Conservation (phyloP, 371 early-diverging fungal genomes). For the Dichotomocladium elegans region DNA sequence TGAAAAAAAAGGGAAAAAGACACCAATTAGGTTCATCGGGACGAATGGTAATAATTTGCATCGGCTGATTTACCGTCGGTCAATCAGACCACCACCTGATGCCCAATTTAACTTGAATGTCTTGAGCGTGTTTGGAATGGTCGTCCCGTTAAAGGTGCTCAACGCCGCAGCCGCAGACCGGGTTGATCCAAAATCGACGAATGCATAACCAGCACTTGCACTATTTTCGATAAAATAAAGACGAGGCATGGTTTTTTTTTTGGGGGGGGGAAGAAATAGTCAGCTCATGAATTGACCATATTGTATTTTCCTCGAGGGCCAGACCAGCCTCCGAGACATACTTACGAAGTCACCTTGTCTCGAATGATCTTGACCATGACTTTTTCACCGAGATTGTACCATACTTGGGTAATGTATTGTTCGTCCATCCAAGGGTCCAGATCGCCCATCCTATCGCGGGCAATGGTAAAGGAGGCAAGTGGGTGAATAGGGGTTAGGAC, state of each 20-base stretch:
- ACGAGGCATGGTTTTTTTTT: too few species aligned
- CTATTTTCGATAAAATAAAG: slow-evolving; percentile 15
- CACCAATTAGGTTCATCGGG: too few species aligned
- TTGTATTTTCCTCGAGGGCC: neutral
- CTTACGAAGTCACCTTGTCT: slow-evolving; percentile 68
- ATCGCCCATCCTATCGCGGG: slow-evolving; percentile 80
- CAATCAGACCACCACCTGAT: slow-evolving; percentile 57
- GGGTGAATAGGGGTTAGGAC: neutral
- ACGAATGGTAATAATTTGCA: too few species aligned
- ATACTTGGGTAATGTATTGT: slow-evolving; percentile 64
- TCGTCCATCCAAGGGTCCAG: slow-evolving; percentile 88
- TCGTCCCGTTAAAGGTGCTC: slow-evolving; percentile 63
- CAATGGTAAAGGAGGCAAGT: too few species aligned
- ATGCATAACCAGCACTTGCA: slow-evolving; percentile 69
- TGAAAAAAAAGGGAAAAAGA: neutral
- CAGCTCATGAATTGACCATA: too few species aligned
- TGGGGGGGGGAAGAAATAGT: too few species aligned
- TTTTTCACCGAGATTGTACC: slow-evolving; percentile 64
- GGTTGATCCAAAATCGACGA: slow-evolving; percentile 62
- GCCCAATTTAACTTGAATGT: slow-evolving; percentile 76
- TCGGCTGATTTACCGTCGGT: slow-evolving; percentile 25
- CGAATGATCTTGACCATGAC: slow-evolving; percentile 85
- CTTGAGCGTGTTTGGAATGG: slow-evolving; percentile 75
- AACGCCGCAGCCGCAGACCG: slow-evolving; percentile 19
- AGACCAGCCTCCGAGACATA: neutral